Conservation (phyloP, 352 stramenopile species). For the Globisporangium megalacanthum region DNA sequence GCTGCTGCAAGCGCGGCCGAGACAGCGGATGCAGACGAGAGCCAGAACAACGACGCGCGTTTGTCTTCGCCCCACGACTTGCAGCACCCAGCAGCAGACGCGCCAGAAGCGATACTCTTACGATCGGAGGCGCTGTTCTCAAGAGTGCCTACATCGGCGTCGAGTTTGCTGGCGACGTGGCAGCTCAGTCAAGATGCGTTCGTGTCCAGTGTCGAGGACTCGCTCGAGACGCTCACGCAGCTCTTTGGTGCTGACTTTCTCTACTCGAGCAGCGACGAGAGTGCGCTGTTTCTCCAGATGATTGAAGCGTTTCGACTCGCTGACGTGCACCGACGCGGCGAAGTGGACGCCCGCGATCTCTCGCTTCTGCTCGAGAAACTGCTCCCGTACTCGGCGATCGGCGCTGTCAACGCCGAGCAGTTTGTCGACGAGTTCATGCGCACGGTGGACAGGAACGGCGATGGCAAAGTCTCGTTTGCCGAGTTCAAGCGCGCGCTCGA, state of each 20-base stretch:
- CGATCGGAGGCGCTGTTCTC: slow-evolving; percentile 32
- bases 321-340: slow-evolving; percentile 72
- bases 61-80: too few relatives aligned
- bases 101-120: neutral
- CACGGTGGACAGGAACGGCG: slow-evolving; percentile 59
- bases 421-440: slow-evolving; percentile 72
- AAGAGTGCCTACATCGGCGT: slow-evolving; percentile 1
- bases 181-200: slow-evolving; percentile 41
- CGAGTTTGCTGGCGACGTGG: slow-evolving; percentile 24
- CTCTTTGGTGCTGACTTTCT: slow-evolving; percentile 70
- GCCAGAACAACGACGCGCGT: too few relatives aligned
- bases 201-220: slow-evolving; percentile 42
- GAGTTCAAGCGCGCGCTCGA: slow-evolving; percentile 77
- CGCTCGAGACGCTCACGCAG: slow-evolving; percentile 63
- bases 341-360: slow-evolving; percentile 75
- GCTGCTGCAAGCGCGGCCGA: too few relatives aligned
- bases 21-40: too few relatives aligned
- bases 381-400: slow-evolving; percentile 48
- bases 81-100: too few relatives aligned
- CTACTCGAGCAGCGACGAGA: slow-evolving; percentile 72
- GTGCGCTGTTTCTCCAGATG: slow-evolving; percentile 83
- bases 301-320: slow-evolving; percentile 78
- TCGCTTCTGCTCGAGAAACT: slow-evolving; percentile 68
- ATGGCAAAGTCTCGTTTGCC: slow-evolving; percentile 71
- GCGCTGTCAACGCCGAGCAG: slow-evolving; percentile 55